Evolutionary conservation across 129 eudicot genomes (phyloP), one percentile per base, ranked within the genome.

Genomic region (Centella asiatica): DNA sequence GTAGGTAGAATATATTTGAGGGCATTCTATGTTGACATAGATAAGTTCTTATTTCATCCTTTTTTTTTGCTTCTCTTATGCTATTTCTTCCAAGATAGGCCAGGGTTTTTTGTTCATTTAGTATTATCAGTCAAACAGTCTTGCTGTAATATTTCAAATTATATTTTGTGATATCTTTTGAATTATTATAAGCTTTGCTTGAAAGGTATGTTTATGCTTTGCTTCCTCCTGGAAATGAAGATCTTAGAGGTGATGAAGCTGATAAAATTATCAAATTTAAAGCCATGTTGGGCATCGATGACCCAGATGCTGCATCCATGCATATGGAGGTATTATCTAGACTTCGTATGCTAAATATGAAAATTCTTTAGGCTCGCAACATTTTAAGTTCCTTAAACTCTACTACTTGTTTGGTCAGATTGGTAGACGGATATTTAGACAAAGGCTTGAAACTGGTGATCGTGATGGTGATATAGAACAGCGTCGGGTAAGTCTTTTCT

Each of bases 291-390:
- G 99, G 99, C 19, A 88, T 93, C 36, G 99, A 93, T 74, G 99
- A 93, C 44, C 99, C 99, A 9, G 99, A 93, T 82, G 99, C 99
- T 51, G 99, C 99, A 44, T 75, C 82, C 65, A 83, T 93, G 99
- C 99, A 93, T 61, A 82, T 93, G 90, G 99, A 93, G 99, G 99
- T 93, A 75, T 31, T 27, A 32, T 57, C 40, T 20, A 20, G 26
- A 23, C 57, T 49, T 71, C 9, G 44, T 45, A 51, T 73, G 47
- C 37, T 56, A 40, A 65, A 33, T 44, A 25, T 22, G 44, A 64
- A 28, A 67, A 50, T 64, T 46, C 46, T n/a, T n/a, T 17, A 44
- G 31, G 44, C 17, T 31, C 42, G 4, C 6, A n/a, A 2, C 37
- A 24, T 20, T 56, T 48, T 32, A 37, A 42, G 23, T 46, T 32